Evolutionary conservation across 192 early-diverging fungal species (phyloP).

Genomic region (Dissophora ornata): DNA sequence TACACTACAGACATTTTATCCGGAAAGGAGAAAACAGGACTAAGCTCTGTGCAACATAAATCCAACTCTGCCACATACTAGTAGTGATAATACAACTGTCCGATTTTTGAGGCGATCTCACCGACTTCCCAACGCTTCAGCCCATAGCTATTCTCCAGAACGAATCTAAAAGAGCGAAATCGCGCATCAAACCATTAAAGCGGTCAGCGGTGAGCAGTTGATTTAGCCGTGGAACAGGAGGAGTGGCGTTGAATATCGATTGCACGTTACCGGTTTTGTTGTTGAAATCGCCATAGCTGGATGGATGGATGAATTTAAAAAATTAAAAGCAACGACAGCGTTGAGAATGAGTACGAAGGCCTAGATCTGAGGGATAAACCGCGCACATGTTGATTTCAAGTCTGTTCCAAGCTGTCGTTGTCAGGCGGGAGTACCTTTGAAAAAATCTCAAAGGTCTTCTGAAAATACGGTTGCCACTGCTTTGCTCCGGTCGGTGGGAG

Average conservation of each 20-base stretch:
- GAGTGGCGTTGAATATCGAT: too few species aligned
- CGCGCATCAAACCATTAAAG: too few species aligned
- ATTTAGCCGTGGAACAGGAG: conserved; percentile 1
- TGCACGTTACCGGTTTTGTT: conserved; percentile 80
- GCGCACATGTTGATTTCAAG: too few species aligned
- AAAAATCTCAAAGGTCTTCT: conserved; percentile 98
- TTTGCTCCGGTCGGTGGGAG: conserved; percentile 85
- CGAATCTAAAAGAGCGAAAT: too few species aligned
- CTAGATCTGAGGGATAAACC: too few species aligned
- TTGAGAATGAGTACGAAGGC: too few species aligned
- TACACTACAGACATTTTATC: conserved; percentile 2
- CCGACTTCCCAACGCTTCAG: conserved; percentile 98
- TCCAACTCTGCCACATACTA: conserved; percentile 69
- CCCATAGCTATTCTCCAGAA: conserved; percentile 93
- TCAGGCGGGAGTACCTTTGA: conserved; percentile 66
- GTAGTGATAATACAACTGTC: conserved; percentile 88
- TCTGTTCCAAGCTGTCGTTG: neutral
- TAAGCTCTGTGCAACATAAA: neutral
- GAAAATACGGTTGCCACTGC: conserved; percentile 85
- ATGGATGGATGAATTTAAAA: neutral
- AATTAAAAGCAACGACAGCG: too few species aligned
- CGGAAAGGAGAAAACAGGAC: neutral
- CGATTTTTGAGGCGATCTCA: conserved; percentile 98
- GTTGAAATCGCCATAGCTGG: conserved; percentile 95
- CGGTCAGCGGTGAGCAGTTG: too few species aligned